phyloP scores from a whole-genome alignment of 805 yeast species.

The Suhomyces vadensis region DNA sequence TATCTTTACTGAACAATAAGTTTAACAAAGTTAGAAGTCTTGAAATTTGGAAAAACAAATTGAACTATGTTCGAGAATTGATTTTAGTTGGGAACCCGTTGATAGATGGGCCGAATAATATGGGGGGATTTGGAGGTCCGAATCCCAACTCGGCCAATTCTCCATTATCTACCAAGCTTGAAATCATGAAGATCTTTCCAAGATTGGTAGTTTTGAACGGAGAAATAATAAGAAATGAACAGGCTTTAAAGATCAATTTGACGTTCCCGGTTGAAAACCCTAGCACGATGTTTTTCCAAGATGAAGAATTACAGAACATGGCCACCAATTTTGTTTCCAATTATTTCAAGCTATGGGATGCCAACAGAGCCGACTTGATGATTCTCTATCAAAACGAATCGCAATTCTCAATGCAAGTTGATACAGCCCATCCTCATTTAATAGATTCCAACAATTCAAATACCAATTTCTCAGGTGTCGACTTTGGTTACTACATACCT shows the following conservation, averaged over 20 bases:
- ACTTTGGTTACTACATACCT: constrained; percentile 68
- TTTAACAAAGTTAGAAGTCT: constrained; percentile 58
- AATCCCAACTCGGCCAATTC: constrained; percentile 7
- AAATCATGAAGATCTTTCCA: constrained; percentile 76
- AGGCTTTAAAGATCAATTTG: constrained; percentile 51
- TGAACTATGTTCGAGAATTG: constrained; percentile 71
- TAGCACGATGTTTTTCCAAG: constrained; percentile 79
- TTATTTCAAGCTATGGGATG: constrained; percentile 80
- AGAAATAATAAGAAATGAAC: constrained; percentile 71
- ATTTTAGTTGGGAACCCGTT: constrained; percentile 81
- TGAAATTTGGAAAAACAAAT: constrained; percentile 77
- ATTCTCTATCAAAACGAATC: constrained; percentile 79
- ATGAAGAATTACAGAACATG: constrained; percentile 62
- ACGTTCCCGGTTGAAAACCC: constrained; percentile 56
- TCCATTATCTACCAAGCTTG: constrained; percentile 51
- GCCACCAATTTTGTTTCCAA: constrained; percentile 79
- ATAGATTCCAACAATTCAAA: constrained; percentile 12
- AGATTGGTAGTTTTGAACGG: constrained; percentile 77
- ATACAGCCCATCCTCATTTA: constrained; percentile 63
- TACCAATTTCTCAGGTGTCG: constrained; percentile 14
- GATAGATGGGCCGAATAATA: constrained; percentile 22
- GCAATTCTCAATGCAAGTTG: constrained; percentile 79
- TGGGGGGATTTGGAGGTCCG: constrained; percentile 4
- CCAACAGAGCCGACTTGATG: constrained; percentile 66
- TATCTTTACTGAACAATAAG: constrained; percentile 77